These are phyloP conservation scores for Trichoderma sp. DNA, from an alignment of 2,329 filamentous ascomycete genomes.

Conservation along the genomic window DNA sequence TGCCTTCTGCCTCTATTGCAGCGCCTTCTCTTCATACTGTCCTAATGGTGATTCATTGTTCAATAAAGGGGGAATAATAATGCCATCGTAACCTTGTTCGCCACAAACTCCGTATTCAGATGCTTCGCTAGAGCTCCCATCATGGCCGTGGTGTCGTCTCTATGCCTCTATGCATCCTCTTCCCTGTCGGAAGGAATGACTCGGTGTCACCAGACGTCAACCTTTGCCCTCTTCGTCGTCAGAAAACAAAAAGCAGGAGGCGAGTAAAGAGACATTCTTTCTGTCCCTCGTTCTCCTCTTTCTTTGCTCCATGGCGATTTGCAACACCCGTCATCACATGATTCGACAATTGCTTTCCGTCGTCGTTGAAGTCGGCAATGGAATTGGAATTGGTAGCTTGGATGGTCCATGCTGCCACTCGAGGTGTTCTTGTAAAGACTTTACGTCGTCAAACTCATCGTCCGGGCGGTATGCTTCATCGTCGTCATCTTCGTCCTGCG, in stretches of 20 bases:
- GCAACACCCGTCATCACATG: constrained; percentile 43
- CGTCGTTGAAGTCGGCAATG: constrained; percentile 36
- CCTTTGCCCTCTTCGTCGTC: background rate
- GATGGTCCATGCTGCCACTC: constrained; percentile 57
- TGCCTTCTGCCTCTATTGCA: background rate
- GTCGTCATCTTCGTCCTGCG: constrained; percentile 51
- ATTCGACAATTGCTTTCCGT: constrained; percentile 43
- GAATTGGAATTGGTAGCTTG: constrained; percentile 38
- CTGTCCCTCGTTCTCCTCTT: background rate
- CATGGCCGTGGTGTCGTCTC: constrained; percentile 23
- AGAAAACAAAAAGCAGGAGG: background rate
- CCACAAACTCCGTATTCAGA: constrained; percentile 26
- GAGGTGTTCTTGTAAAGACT: constrained; percentile 56
- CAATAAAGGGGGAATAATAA: background rate
- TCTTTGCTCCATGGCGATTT: background rate
- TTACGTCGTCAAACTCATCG: constrained; percentile 55
- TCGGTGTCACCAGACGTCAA: background rate
- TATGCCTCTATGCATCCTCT: background rate
- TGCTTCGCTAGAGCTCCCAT: constrained; percentile 15
- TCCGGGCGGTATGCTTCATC: constrained; percentile 53
- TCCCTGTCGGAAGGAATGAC: background rate
- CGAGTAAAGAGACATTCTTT: background rate
- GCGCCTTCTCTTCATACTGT: constrained; percentile 15
- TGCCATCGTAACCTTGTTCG: constrained; percentile 14
- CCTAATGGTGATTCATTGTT: background rate